Evolutionary conservation across 1,284 basidiomycete species (phyloP), one percentile per base, ranked within the genome.

Genomic region (Leucoagaricus sp.): DNA sequence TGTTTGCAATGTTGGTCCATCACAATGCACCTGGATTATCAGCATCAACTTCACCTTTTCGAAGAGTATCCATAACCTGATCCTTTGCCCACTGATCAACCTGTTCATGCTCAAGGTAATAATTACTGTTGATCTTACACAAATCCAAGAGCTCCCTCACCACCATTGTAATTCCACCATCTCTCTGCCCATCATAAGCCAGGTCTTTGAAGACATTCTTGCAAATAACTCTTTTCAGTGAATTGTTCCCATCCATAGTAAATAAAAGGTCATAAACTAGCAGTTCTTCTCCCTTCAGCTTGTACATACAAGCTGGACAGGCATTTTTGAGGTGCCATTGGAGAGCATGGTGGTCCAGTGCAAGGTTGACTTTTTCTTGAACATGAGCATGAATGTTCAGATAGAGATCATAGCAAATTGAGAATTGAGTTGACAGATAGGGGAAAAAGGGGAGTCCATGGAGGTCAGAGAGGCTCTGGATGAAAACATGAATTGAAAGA

Each of bases 1-100:
- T 54, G 1, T 61, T 51, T 2, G 40, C 47, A 67, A 69, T 69
- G 28, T 71, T 69, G 6, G 31, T 58, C 69, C 67, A 71, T 28
- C 49, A 6, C 1, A n/a, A 21, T 0, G 50, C 23, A 42, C 50
- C 41, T 1, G 40, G 50, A 26, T 33, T 52, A 13, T 44, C 21
- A 19, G 38, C 17, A 25, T 49, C 29, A 23, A 46, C 15, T 13
- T 46, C 13, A 12, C 44, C 28, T 5, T n/a, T 10, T 46, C 23
- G 28, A 9, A 25, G 44, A 26, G 23, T 13, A 15, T 49, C 31
- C 21, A 23, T 38, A 6, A 34, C 31, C 8, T 21, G 21, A 49
- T 34, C 19, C 12, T 38, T 36, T 13, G 48, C 34, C 48, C 48
- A 49, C 3, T 19, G 19, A 49, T 34, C n/a, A 23, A 49, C 48